Conservation (phyloP, 257 asterid genomes). For the Oldenlandia corymbosa region DNA sequence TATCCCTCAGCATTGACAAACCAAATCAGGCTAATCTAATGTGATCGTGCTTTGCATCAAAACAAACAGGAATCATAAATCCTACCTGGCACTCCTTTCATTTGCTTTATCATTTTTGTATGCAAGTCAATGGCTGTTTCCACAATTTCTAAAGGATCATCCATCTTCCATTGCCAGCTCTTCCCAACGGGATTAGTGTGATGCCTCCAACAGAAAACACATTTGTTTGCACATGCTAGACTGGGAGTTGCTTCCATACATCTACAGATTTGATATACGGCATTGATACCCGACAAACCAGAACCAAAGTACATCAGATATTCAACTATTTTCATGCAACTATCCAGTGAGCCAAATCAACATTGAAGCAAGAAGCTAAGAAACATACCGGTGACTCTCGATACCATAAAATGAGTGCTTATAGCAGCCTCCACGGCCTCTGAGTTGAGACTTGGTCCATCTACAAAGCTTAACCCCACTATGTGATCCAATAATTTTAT, state of each 20-base stretch:
- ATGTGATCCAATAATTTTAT: constrained; percentile 91
- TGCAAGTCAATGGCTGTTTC: constrained; percentile 83
- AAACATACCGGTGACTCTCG: constrained; percentile 82
- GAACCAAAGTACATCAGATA: not conserved
- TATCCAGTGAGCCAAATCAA: constrained; percentile 7
- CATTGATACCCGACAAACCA: not conserved
- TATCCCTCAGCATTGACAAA: not conserved
- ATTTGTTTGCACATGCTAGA: constrained; percentile 97
- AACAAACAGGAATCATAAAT: constrained; percentile 4
- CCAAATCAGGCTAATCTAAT: not conserved
- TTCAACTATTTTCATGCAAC: not conserved
- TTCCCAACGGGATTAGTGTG: constrained; percentile 97
- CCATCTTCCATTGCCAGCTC: constrained; percentile 99
- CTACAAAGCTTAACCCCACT: constrained; percentile 97
- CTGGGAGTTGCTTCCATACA: constrained; percentile 99
- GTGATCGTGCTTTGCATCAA: not conserved
- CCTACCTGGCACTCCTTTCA: constrained; percentile 98
- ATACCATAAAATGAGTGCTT: constrained; percentile 96
- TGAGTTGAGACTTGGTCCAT: constrained; percentile 97
- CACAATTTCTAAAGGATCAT: constrained; percentile 81
- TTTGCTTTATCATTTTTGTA: constrained; percentile 87
- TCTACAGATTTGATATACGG: constrained; percentile 30
- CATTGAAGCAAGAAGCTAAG: constrained; percentile 16
- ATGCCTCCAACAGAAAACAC: constrained; percentile 99
- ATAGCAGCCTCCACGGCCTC: constrained; percentile 99